These are phyloP conservation scores for Mycena floridula DNA, from an alignment of 768 basidiomycete species.

Conservation along the genomic window DNA sequence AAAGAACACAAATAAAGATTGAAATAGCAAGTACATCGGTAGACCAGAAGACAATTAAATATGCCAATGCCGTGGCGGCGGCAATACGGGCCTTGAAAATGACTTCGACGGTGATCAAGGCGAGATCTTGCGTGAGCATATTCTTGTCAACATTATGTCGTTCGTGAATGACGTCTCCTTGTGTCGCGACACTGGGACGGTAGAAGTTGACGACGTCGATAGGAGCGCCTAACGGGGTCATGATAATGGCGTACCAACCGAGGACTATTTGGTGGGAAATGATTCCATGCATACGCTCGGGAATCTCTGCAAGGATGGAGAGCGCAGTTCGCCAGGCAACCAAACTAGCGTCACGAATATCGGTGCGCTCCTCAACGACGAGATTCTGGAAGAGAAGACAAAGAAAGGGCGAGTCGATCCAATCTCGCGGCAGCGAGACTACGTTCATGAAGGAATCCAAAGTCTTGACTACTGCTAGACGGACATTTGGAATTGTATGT, in stretches of 20 bases:
- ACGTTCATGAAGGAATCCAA: slow-evolving; percentile 83
- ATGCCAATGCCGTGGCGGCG: slow-evolving; percentile 71
- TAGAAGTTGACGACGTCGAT: slow-evolving; percentile 70
- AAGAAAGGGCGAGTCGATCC: slow-evolving; percentile 75
- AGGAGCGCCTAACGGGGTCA: slow-evolving; percentile 83
- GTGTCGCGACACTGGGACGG: slow-evolving; percentile 44
- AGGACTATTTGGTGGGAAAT: slow-evolving; percentile 56
- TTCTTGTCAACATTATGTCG: slow-evolving; percentile 95
- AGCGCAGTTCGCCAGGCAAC: slow-evolving; percentile 72
- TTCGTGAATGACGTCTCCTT: slow-evolving; percentile 46
- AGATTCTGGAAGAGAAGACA: slow-evolving; percentile 91
- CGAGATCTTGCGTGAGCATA: slow-evolving; percentile 86
- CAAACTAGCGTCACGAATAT: slow-evolving; percentile 72
- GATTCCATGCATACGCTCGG: slow-evolving; percentile 45
- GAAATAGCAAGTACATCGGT: slow-evolving; percentile 34
- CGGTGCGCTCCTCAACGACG: slow-evolving; percentile 81
- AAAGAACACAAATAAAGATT: slow-evolving; percentile 1
- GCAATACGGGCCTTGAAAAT: slow-evolving; percentile 77
- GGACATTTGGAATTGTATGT: slow-evolving; percentile 91
- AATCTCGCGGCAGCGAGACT: slow-evolving; percentile 64
- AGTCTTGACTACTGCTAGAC: slow-evolving; percentile 87
- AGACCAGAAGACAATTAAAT: slow-evolving; percentile 65
- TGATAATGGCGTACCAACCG: slow-evolving; percentile 83
- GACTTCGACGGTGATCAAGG: slow-evolving; percentile 70
- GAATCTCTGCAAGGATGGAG: slow-evolving; percentile 38